Percentiles rank a stretch among this genome's conserved stretches.
These are phyloP conservation scores for Tricholoma terreum DNA, from an alignment of 768 basidiomycete genomes.

Conservation along the genomic window DNA sequence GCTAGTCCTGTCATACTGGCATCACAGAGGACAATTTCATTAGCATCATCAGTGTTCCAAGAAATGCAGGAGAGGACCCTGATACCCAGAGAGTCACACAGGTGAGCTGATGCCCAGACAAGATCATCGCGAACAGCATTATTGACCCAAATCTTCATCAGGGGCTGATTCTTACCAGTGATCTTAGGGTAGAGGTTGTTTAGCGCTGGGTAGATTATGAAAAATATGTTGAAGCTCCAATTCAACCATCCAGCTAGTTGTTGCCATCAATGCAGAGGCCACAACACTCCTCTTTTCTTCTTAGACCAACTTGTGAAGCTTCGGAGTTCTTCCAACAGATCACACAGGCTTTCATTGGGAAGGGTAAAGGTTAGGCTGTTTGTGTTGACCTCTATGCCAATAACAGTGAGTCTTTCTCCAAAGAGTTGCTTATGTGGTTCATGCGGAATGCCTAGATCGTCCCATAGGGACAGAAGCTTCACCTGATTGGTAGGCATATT, in stretches of 20 bases:
- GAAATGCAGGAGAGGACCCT: not conserved
- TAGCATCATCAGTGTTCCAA: not conserved
- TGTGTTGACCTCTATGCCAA: conserved; percentile 37
- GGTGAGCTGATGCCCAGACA: not conserved
- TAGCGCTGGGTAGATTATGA: no score
- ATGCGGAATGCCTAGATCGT: not conserved
- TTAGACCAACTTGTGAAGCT: conserved; percentile 1
- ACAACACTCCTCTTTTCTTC: not conserved
- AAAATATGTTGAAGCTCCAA: no score
- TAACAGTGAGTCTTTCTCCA: conserved; percentile 22
- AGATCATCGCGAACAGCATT: no score
- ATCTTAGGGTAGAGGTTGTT: not conserved
- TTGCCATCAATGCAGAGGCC: conserved; percentile 21
- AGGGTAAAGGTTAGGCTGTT: conserved; percentile 27
- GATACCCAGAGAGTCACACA: not conserved
- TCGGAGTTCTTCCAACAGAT: conserved; percentile 12
- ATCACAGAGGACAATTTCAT: conserved; percentile 1
- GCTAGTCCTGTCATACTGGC: not conserved
- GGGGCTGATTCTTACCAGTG: not conserved
- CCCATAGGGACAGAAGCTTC: no score
- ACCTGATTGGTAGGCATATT: no score
- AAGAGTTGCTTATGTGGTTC: not conserved
- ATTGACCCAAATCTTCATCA: no score
- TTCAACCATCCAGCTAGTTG: not conserved
- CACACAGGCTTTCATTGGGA: not conserved